phyloP scores from a whole-genome alignment of 2,329 filamentous ascomycete genomes.

The Passalora sequoiae region DNA sequence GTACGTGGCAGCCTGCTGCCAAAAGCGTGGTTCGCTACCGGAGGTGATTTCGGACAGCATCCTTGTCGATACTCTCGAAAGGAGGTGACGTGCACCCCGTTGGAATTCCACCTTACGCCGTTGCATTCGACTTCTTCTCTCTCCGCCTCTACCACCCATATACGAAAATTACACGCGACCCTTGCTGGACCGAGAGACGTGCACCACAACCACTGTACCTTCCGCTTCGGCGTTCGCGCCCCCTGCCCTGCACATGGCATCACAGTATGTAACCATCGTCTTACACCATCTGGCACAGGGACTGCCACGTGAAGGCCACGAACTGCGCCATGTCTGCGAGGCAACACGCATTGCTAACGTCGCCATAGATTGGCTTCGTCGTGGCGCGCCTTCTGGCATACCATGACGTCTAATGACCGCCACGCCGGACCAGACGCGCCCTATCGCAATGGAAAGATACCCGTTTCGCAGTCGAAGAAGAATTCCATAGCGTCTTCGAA shows the following conservation, averaged over 20 bases:
- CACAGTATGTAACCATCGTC: neutral
- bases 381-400: conserved; percentile 93
- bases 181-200: too few species aligned
- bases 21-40: too few species aligned
- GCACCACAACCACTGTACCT: conserved; percentile 2
- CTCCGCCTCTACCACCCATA: too few species aligned
- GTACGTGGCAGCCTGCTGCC: too few species aligned
- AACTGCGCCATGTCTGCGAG: neutral
- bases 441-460: conserved; percentile 81
- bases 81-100: too few species aligned
- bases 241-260: conserved; percentile 1
- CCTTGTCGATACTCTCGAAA: too few species aligned
- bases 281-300: neutral
- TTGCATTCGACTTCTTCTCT: too few species aligned
- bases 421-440: conserved; percentile 90
- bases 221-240: conserved; percentile 2
- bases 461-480: conserved; percentile 75
- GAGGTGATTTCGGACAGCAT: too few species aligned
- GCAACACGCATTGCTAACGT: conserved; percentile 7
- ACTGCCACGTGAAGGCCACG: neutral
- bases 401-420: conserved; percentile 67
- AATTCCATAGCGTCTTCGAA: conserved; percentile 72
- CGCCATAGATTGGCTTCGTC: conserved; percentile 53
- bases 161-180: too few species aligned
- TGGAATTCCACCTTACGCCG: too few species aligned